Percentiles rank a stretch among this genome's conserved stretches.
These are phyloP conservation scores for Zoysia japonica DNA, from an alignment of 176 grass and related monocot genomes.

Conservation along the genomic window DNA sequence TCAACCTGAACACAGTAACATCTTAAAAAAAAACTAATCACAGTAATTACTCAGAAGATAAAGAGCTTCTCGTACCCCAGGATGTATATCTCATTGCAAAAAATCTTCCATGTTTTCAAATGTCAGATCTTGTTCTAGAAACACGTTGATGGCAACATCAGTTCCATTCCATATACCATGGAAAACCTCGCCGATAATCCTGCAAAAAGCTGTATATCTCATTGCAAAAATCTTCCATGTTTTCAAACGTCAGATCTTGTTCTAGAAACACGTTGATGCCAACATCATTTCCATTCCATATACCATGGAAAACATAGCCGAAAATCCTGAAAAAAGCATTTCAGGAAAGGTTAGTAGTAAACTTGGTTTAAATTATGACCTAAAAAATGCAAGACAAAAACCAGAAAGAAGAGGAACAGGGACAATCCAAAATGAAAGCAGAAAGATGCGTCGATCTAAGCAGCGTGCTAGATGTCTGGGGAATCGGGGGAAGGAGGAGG, in stretches of 20 bases:
- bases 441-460: too few relatives aligned
- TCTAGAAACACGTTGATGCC: slow-evolving; percentile 99
- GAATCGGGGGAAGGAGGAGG: too few relatives aligned
- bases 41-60: too few relatives aligned
- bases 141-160: slow-evolving; percentile 99
- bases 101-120: slow-evolving; percentile 99
- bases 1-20: too few relatives aligned
- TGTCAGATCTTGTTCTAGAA: slow-evolving; percentile 97
- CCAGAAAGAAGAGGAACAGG: neutral
- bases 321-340: slow-evolving; percentile 77
- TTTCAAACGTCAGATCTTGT: slow-evolving; percentile 97
- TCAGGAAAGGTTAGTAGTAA: slow-evolving; percentile 1
- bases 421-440: slow-evolving; percentile 24
- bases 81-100: slow-evolving; percentile 99
- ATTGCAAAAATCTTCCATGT: slow-evolving; percentile 99
- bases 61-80: slow-evolving; percentile 59
- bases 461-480: too few relatives aligned
- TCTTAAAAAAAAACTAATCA: too few relatives aligned
- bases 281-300: slow-evolving; percentile 99
- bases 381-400: slow-evolving; percentile 7
- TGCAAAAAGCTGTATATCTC: slow-evolving; percentile 55
- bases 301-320: slow-evolving; percentile 97
- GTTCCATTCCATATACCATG: slow-evolving; percentile 98
- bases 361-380: neutral
- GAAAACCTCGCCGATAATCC: slow-evolving; percentile 99